A percentile compares a stretch with the other conserved stretches of the same genome.
These are phyloP conservation scores for Plasmodium relictum DNA, from an alignment of 169 alveolate genomes.

Conservation along the genomic window DNA sequence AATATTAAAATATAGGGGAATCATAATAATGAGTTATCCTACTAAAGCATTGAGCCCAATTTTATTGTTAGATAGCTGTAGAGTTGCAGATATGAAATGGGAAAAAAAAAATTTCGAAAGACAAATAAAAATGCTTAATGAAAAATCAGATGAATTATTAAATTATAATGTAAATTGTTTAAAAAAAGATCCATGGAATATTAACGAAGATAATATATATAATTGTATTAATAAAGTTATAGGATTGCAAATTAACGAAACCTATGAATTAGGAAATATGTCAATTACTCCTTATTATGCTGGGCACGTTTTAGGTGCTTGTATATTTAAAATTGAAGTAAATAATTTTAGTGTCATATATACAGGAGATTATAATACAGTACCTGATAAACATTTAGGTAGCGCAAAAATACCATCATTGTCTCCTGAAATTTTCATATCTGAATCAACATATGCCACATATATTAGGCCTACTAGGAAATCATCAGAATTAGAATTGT, in stretches of 20 bases:
- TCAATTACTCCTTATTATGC: conserved; percentile 97
- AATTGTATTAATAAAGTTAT: conserved; percentile 88
- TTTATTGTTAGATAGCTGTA: conserved; percentile 96
- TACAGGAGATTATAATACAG: conserved; percentile 96
- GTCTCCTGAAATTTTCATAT: conserved; percentile 94
- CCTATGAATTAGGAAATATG: conserved; percentile 89
- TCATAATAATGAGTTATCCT: conserved; percentile 96
- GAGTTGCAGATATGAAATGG: conserved; percentile 89
- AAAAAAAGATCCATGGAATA: conserved; percentile 88
- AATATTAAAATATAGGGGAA: conserved; percentile 92
- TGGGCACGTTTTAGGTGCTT: conserved; percentile 99
- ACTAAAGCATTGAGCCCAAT: conserved; percentile 97
- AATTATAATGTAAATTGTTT: conserved; percentile 61
- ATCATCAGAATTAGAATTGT: conserved; percentile 96
- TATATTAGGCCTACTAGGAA: conserved; percentile 96
- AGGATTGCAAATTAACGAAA: conserved; percentile 94
- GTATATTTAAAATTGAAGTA: conserved; percentile 95
- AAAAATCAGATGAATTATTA: conserved; percentile 74
- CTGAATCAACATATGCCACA: conserved; percentile 98
- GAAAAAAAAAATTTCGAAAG: conserved; percentile 80
- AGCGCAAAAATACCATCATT: conserved; percentile 95
- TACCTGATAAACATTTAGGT: conserved; percentile 97
- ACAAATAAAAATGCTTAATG: conserved; percentile 80
- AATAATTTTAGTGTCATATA: conserved; percentile 94
- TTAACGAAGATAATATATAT: conserved; percentile 90